A percentile compares a stretch with the other conserved stretches of the same genome.
These are phyloP conservation scores for Penicillium daleae DNA, from an alignment of 495 filamentous ascomycete species.

Conservation along the genomic window DNA sequence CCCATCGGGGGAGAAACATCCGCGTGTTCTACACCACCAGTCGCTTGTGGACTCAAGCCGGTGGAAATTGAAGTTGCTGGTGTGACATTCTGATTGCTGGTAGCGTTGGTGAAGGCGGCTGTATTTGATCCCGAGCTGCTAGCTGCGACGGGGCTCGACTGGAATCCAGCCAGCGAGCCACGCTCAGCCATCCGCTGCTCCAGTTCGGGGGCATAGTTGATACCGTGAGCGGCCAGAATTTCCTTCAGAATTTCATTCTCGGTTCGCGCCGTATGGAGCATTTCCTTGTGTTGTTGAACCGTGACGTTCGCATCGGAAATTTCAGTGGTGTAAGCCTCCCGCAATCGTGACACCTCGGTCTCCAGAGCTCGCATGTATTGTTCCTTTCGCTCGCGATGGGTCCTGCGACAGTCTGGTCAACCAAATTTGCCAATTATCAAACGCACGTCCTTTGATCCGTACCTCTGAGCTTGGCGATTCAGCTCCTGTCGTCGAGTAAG, in stretches of 20 bases:
- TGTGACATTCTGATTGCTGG: slow-evolving; percentile 37
- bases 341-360: slow-evolving; percentile 77
- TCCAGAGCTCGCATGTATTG: slow-evolving; percentile 93
- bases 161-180: slow-evolving; percentile 26
- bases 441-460: slow-evolving; percentile 17
- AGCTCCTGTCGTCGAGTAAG: slow-evolving; percentile 91
- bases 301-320: slow-evolving; percentile 44
- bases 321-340: slow-evolving; percentile 50
- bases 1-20: slow-evolving; percentile 39
- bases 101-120: slow-evolving; percentile 29
- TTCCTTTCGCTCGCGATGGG: slow-evolving; percentile 96
- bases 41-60: slow-evolving; percentile 39
- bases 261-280: slow-evolving; percentile 40
- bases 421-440: not conserved
- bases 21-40: slow-evolving; percentile 38
- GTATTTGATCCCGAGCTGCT: slow-evolving; percentile 45
- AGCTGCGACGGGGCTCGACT: slow-evolving; percentile 38
- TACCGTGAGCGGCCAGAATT: slow-evolving; percentile 73
- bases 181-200: slow-evolving; percentile 45
- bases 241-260: slow-evolving; percentile 80
- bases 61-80: slow-evolving; percentile 46
- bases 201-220: slow-evolving; percentile 54
- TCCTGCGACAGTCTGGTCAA: slow-evolving; percentile 53
- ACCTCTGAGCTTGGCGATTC: slow-evolving; percentile 96
- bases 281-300: slow-evolving; percentile 46